Evolutionary conservation across 345 rosid genomes (phyloP).

Genomic region (Nephelium lappaceum): DNA sequence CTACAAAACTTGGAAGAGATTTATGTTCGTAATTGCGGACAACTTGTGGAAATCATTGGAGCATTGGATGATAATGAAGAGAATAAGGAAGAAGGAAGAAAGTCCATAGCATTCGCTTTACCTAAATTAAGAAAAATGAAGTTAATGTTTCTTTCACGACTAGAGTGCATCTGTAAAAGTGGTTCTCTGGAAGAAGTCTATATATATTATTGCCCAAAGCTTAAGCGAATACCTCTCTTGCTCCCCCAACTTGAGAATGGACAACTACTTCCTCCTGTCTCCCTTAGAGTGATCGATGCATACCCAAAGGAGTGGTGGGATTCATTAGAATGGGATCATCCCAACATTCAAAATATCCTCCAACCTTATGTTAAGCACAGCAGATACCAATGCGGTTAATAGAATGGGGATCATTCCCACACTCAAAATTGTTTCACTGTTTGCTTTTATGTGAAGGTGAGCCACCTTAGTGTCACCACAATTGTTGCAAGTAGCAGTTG

Average conservation of each 20-base stretch:
- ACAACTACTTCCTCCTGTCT: slow-evolving; percentile 19
- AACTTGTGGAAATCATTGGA: slow-evolving; percentile 33
- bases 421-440: too few relatives aligned
- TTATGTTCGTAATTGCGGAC: neutral
- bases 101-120: neutral
- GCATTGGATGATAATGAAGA: slow-evolving; percentile 2
- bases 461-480: too few relatives aligned
- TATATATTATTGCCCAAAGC: neutral
- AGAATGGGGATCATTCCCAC: too few relatives aligned
- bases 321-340: slow-evolving; percentile 27
- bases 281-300: neutral
- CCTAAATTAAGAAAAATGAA: neutral
- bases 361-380: neutral
- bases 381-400: too few relatives aligned
- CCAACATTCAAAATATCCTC: slow-evolving; percentile 13
- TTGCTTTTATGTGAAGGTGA: too few relatives aligned
- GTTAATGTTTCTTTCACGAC: neutral
- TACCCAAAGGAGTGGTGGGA: slow-evolving; percentile 18
- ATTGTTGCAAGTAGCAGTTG: too few relatives aligned
- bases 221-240: slow-evolving; percentile 19
- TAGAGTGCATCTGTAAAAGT: slow-evolving; percentile 22
- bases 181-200: slow-evolving; percentile 9
- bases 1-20: slow-evolving; percentile 29
- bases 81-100: neutral
- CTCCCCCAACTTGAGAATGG: slow-evolving; percentile 17